These are phyloP conservation scores for Samsoniella hepiali DNA, from an alignment of 2,329 filamentous ascomycete species.

Conservation along the genomic window DNA sequence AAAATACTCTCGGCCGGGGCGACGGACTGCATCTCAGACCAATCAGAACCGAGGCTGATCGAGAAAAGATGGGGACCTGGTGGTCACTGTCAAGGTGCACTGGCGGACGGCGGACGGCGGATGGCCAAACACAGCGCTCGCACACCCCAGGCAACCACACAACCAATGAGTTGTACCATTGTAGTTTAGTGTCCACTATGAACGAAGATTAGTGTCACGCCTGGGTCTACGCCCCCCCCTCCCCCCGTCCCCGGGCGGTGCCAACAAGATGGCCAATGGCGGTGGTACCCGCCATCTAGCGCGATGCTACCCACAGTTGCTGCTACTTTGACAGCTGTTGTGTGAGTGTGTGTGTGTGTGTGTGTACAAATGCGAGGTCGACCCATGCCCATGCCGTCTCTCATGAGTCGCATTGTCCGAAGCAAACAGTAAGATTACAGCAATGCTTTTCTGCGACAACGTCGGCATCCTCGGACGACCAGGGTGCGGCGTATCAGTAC, in stretches of 20 bases:
- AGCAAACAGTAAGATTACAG: too few species aligned
- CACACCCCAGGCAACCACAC: background rate
- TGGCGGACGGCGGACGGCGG: background rate
- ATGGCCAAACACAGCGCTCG: background rate
- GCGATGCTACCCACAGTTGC: constrained; percentile 14
- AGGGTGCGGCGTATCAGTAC: too few species aligned
- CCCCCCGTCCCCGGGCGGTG: background rate
- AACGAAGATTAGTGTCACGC: constrained; percentile 4
- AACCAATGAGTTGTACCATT: background rate
- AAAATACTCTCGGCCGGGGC: too few species aligned
- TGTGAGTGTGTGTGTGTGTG: background rate
- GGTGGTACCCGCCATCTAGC: constrained; percentile 16
- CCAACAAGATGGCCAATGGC: constrained; percentile 1
- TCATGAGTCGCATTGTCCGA: background rate
- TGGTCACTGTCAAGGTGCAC: background rate
- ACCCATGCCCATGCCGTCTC: background rate
- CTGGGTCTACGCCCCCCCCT: background rate
- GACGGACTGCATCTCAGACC: too few species aligned
- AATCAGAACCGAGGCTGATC: too few species aligned
- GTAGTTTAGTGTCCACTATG: background rate
- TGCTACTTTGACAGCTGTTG: background rate
- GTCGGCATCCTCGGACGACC: background rate
- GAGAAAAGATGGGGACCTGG: too few species aligned
- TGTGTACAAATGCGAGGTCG: background rate
- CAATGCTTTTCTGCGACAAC: background rate